phyloP scores from a whole-genome alignment of 371 early-diverging fungal species.

The Mortierella sp. region DNA sequence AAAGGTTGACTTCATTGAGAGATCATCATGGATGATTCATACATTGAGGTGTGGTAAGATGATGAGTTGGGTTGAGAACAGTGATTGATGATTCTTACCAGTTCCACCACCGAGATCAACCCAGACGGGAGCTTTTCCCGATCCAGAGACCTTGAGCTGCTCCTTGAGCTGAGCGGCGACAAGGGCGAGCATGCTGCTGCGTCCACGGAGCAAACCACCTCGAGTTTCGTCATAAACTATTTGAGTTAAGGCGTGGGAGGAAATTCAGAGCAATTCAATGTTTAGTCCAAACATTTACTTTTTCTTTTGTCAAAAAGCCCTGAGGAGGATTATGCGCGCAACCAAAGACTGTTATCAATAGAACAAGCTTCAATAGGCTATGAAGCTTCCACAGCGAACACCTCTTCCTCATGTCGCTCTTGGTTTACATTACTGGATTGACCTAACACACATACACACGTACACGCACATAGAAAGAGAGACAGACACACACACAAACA shows the following conservation, averaged over 20 bases:
- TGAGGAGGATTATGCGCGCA: neutral
- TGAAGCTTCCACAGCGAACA: neutral
- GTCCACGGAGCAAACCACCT: constrained; percentile 77
- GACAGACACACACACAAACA: too few species aligned
- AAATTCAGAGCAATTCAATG: neutral
- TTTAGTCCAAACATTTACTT: neutral
- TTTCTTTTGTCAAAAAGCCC: neutral
- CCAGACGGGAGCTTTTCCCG: constrained; percentile 70
- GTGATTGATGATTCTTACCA: constrained; percentile 58
- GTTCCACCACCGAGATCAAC: constrained; percentile 88
- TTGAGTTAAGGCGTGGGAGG: constrained; percentile 24
- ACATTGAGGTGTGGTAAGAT: too few species aligned
- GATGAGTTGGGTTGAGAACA: neutral
- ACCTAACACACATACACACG: neutral
- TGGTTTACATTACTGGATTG: neutral
- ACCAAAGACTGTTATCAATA: neutral
- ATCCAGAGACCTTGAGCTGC: constrained; percentile 56
- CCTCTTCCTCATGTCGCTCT: neutral
- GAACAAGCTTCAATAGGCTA: neutral
- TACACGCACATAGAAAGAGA: too few species aligned
- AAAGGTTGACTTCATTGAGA: too few species aligned
- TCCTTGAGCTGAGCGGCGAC: constrained; percentile 82
- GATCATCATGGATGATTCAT: too few species aligned
- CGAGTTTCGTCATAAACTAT: constrained; percentile 75
- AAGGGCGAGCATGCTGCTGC: constrained; percentile 83